phyloP scores from a whole-genome alignment of 257 asterid species.

The Lavandula angustifolia region DNA sequence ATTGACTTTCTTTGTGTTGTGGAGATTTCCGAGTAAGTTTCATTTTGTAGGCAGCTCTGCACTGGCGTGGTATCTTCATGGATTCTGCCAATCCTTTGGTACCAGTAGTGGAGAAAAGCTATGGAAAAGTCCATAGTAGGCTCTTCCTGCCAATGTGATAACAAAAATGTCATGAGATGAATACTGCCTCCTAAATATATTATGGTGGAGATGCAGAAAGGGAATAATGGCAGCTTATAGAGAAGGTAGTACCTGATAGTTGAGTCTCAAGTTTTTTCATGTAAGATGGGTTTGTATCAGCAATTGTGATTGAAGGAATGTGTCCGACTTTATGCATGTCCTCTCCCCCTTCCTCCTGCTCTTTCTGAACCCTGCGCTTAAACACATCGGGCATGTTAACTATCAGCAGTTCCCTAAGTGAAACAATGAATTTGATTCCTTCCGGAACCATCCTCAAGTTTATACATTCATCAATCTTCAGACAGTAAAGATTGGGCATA shows the following conservation, averaged over 20 bases:
- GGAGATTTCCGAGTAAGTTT: not conserved
- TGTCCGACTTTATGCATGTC: constrained; percentile 40
- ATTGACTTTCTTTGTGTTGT: not conserved
- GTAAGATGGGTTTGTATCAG: constrained; percentile 26
- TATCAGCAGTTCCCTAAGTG: constrained; percentile 45
- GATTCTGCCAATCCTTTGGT: constrained; percentile 48
- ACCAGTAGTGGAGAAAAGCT: constrained; percentile 43
- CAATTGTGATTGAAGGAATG: constrained; percentile 38
- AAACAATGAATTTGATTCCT: constrained; percentile 39
- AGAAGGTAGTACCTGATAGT: constrained; percentile 33
- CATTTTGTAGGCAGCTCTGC: too few relatives aligned
- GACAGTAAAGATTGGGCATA: constrained; percentile 42
- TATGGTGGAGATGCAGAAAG: too few relatives aligned
- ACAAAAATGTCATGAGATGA: constrained; percentile 11
- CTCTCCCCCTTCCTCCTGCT: constrained; percentile 41
- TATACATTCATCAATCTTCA: constrained; percentile 44
- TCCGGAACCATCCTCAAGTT: constrained; percentile 48
- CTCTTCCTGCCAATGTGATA: constrained; percentile 36
- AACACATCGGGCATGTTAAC: constrained; percentile 51
- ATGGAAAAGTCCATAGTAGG: constrained; percentile 40
- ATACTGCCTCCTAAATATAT: not conserved
- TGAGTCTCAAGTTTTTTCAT: constrained; percentile 31
- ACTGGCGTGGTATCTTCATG: constrained; percentile 24
- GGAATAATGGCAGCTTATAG: too few relatives aligned
- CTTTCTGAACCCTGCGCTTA: constrained; percentile 40